A percentile compares a stretch with the other conserved stretches of the same genome.
Conservation (phyloP, 306 rosid genomes). For the Potentilla sterilis region DNA sequence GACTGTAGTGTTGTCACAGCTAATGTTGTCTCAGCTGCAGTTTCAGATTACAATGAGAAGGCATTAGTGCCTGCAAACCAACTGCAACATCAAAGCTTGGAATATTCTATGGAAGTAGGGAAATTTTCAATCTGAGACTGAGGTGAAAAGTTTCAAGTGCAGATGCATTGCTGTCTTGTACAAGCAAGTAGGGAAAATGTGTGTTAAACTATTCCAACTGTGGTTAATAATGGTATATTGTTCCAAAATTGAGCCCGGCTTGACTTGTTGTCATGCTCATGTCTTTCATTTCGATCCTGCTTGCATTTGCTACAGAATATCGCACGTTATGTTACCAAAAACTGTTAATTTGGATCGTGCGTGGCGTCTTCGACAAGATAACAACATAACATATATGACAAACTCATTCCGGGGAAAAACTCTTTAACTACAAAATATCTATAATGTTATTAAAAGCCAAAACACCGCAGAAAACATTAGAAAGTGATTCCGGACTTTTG, state of each 20-base stretch:
- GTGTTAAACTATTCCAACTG: background rate
- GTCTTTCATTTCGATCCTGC: background rate
- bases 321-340: conserved; percentile 14
- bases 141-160: background rate
- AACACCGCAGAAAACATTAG: conserved; percentile 20
- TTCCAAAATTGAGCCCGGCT: background rate
- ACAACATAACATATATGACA: background rate
- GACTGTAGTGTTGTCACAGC: conserved; percentile 41
- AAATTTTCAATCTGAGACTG: conserved; percentile 1
- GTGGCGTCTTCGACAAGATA: background rate
- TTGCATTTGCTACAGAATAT: background rate
- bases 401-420: background rate
- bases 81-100: conserved; percentile 4
- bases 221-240: background rate
- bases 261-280: conserved; percentile 4
- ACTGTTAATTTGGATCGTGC: background rate
- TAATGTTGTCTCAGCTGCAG: conserved; percentile 18
- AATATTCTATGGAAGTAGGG: background rate
- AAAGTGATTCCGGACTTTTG: conserved; percentile 26
- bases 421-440: background rate
- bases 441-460: conserved; percentile 29
- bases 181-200: background rate
- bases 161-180: background rate
- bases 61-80: conserved; percentile 8
- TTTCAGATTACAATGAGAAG: conserved; percentile 31